phyloP scores from a whole-genome alignment of 2,329 filamentous ascomycete genomes.

The Fonsecaea monophora region DNA sequence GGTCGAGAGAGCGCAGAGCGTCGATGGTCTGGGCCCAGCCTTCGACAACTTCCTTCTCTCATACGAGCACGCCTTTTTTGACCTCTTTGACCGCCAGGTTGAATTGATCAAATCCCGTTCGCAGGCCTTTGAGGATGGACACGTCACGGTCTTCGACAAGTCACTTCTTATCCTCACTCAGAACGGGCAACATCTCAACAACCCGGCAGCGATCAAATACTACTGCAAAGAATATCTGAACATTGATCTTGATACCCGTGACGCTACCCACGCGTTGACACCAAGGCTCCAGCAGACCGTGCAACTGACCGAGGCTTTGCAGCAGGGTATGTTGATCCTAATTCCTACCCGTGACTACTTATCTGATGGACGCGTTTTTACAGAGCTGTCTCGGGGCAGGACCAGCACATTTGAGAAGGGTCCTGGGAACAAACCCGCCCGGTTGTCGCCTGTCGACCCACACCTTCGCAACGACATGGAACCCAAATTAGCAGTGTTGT shows the following conservation, averaged over 20 bases:
- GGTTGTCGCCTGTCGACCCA: background rate
- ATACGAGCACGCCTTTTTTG: slow-evolving; percentile 42
- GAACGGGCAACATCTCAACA: slow-evolving; percentile 43
- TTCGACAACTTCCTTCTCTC: slow-evolving; percentile 44
- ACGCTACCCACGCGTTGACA: slow-evolving; percentile 33
- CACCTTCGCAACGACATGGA: slow-evolving; percentile 27
- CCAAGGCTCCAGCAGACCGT: slow-evolving; percentile 39
- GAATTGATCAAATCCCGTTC: slow-evolving; percentile 47
- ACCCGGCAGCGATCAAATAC: slow-evolving; percentile 46
- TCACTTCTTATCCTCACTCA: slow-evolving; percentile 47
- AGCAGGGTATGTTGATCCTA: slow-evolving; percentile 14
- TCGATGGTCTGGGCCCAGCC: slow-evolving; percentile 41
- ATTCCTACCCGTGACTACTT: background rate
- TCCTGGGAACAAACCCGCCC: background rate
- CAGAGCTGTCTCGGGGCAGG: slow-evolving; percentile 3
- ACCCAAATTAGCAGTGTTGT: slow-evolving; percentile 39
- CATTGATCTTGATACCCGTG: slow-evolving; percentile 38
- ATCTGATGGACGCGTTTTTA: background rate
- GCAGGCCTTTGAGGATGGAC: slow-evolving; percentile 44
- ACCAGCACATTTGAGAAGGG: background rate
- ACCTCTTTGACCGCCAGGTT: slow-evolving; percentile 47
- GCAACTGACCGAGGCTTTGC: slow-evolving; percentile 17
- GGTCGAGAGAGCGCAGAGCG: slow-evolving; percentile 41
- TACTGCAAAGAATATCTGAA: slow-evolving; percentile 51
- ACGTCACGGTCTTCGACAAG: slow-evolving; percentile 52